These are phyloP conservation scores for Xerophyta viscosa DNA, from an alignment of 106 monocot genomes.

Conservation along the genomic window DNA sequence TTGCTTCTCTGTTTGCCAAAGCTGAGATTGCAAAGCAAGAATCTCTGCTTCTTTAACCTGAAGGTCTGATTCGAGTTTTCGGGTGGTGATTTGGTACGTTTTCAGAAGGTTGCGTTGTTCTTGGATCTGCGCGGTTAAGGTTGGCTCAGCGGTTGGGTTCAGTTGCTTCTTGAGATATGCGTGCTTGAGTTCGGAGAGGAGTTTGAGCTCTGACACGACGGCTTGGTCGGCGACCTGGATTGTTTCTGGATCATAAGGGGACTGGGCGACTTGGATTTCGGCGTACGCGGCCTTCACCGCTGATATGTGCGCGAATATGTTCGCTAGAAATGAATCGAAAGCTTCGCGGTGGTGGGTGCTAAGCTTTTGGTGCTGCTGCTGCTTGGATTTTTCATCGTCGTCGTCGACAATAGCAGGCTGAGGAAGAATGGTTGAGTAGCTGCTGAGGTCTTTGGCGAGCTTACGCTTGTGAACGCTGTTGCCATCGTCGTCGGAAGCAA, in stretches of 20 bases:
- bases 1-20: neutral
- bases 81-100: conserved; percentile 54
- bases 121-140: conserved; percentile 38
- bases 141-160: conserved; percentile 4
- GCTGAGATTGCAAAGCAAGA: conserved; percentile 15
- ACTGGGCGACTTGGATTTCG: conserved; percentile 68
- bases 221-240: conserved; percentile 55
- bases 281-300: conserved; percentile 83
- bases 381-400: no score
- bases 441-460: conserved; percentile 1
- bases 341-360: conserved; percentile 13
- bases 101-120: conserved; percentile 65
- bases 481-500: neutral
- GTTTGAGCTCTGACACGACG: conserved; percentile 52
- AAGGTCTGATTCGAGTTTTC: conserved; percentile 54
- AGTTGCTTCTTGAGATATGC: conserved; percentile 36
- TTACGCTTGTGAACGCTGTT: conserved; percentile 6
- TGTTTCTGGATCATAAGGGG: conserved; percentile 55
- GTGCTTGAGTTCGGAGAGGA: conserved; percentile 41
- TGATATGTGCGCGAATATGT: conserved; percentile 55
- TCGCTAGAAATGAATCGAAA: conserved; percentile 32
- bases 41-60: conserved; percentile 29
- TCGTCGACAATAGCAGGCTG: neutral
- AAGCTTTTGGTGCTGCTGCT: neutral
- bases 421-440: conserved; percentile 12